Percentiles rank a stretch among this genome's conserved stretches.
phyloP scores from a whole-genome alignment of 1,284 basidiomycete genomes.

The Grifola frondosa region DNA sequence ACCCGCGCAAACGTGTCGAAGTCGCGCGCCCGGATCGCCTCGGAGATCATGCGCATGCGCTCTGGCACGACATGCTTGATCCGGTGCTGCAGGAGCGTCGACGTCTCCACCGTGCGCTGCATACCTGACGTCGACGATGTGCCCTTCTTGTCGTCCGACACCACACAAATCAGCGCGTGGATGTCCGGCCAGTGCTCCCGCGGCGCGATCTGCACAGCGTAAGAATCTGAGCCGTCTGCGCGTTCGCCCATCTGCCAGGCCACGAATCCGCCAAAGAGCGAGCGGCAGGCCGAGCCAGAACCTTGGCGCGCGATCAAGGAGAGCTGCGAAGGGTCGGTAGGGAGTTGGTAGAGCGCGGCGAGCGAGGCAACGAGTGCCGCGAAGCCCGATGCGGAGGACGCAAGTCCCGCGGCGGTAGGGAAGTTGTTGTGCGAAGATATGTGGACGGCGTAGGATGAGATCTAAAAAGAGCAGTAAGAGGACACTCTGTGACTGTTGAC shows the following conservation, averaged over 20 bases:
- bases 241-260: slow-evolving; percentile 86
- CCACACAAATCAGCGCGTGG: slow-evolving; percentile 97
- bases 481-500: neutral
- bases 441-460: slow-evolving; percentile 76
- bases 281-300: slow-evolving; percentile 96
- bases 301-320: slow-evolving; percentile 96
- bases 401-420: slow-evolving; percentile 96
- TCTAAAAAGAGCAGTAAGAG: slow-evolving; percentile 39
- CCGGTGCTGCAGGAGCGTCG: slow-evolving; percentile 85
- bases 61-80: slow-evolving; percentile 85
- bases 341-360: slow-evolving; percentile 83
- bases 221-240: slow-evolving; percentile 80
- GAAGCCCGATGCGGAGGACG: slow-evolving; percentile 96
- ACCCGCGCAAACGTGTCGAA: slow-evolving; percentile 89
- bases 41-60: slow-evolving; percentile 81
- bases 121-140: slow-evolving; percentile 95
- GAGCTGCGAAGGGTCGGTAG: slow-evolving; percentile 64
- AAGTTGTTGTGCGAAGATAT: slow-evolving; percentile 99
- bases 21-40: slow-evolving; percentile 79
- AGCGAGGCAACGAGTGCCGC: slow-evolving; percentile 93
- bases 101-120: slow-evolving; percentile 96
- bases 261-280: slow-evolving; percentile 96
- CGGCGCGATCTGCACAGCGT: slow-evolving; percentile 87
- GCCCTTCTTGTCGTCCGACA: slow-evolving; percentile 95
- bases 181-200: slow-evolving; percentile 92